These are phyloP conservation scores for Fusarium austroafricanum DNA, from an alignment of 2,329 filamentous ascomycete genomes.

Conservation along the genomic window DNA sequence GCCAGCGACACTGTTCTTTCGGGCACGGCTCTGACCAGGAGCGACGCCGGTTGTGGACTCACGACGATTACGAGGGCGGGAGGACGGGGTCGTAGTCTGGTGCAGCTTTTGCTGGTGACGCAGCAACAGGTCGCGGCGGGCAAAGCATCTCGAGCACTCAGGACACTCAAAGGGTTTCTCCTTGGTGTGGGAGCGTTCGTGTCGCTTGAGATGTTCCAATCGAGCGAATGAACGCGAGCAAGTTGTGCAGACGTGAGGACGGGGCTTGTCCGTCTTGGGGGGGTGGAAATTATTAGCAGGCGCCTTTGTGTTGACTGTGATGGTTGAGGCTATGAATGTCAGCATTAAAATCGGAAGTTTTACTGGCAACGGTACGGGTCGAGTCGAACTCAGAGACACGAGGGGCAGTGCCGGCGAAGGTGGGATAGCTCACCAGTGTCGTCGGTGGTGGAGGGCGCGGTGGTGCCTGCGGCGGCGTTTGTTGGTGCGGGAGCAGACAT, in stretches of 20 bases:
- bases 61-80: slow-evolving; percentile 85
- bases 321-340: slow-evolving; percentile 59
- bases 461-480: slow-evolving; percentile 46
- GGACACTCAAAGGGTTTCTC: slow-evolving; percentile 99
- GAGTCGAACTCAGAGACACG: slow-evolving; percentile 46
- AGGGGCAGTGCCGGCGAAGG: slow-evolving; percentile 50
- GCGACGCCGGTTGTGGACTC: slow-evolving; percentile 85
- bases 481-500: slow-evolving; percentile 53
- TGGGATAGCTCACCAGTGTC: slow-evolving; percentile 56
- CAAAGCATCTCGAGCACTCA: slow-evolving; percentile 94
- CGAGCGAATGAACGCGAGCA: slow-evolving; percentile 94
- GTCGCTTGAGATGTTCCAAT: slow-evolving; percentile 94
- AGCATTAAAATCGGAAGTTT: slow-evolving; percentile 44
- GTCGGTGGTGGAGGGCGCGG: slow-evolving; percentile 48
- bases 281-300: slow-evolving; percentile 70
- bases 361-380: slow-evolving; percentile 37
- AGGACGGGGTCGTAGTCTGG: slow-evolving; percentile 88
- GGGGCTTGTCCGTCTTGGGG: slow-evolving; percentile 96
- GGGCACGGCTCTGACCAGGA: slow-evolving; percentile 76
- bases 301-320: slow-evolving; percentile 62
- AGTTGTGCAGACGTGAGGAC: slow-evolving; percentile 92
- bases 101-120: slow-evolving; percentile 99
- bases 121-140: slow-evolving; percentile 88
- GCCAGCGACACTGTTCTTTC: slow-evolving; percentile 90
- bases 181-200: slow-evolving; percentile 98